phyloP scores from a whole-genome alignment of 169 alveolate species.

The Toxoplasma gondii region DNA sequence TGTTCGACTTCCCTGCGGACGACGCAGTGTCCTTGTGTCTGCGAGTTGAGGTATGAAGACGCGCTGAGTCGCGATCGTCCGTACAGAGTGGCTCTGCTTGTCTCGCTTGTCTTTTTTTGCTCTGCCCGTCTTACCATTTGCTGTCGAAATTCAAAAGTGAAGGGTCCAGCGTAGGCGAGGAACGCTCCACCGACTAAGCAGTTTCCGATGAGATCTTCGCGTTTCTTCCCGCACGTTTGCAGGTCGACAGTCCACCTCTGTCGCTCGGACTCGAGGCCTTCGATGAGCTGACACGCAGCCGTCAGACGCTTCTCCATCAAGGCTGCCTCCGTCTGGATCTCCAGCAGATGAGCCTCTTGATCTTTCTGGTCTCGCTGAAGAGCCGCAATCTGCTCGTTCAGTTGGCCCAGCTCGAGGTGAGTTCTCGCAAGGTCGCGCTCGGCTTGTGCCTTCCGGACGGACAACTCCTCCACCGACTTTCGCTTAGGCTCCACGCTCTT shows the following conservation, averaged over 20 bases:
- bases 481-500: slow-evolving; percentile 90
- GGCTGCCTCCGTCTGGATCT: slow-evolving; percentile 85
- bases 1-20: no score
- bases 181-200: slow-evolving; percentile 91
- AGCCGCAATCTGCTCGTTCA: slow-evolving; percentile 83
- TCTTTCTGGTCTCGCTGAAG: slow-evolving; percentile 84
- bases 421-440: slow-evolving; percentile 87
- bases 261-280: slow-evolving; percentile 87
- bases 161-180: slow-evolving; percentile 93
- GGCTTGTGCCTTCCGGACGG: slow-evolving; percentile 84
- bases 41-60: no score
- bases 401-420: slow-evolving; percentile 78
- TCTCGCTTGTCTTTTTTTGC: not conserved
- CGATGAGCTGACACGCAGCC: slow-evolving; percentile 91
- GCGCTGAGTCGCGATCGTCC: no score
- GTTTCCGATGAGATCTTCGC: slow-evolving; percentile 89
- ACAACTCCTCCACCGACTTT: slow-evolving; percentile 87
- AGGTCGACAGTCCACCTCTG: slow-evolving; percentile 90
- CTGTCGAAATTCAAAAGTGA: slow-evolving; percentile 87
- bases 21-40: no score
- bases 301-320: slow-evolving; percentile 86
- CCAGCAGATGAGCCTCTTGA: slow-evolving; percentile 87
- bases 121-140: slow-evolving; percentile 83
- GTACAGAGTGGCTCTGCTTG: no score
- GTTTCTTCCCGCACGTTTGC: slow-evolving; percentile 79